These are phyloP conservation scores for Ligustrum vulgare DNA, from an alignment of 257 asterid species.

Conservation along the genomic window DNA sequence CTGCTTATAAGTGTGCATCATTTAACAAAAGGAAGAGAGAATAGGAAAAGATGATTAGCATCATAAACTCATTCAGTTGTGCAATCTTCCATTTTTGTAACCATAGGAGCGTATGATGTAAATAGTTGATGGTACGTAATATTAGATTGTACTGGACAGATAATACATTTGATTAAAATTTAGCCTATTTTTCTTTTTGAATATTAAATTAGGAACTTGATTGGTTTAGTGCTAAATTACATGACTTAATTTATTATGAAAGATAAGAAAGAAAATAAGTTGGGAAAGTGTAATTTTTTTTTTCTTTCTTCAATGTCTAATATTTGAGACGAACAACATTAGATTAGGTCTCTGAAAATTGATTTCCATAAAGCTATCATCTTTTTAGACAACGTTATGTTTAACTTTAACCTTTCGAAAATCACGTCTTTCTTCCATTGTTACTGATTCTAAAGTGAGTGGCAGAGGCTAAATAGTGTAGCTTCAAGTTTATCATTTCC, in stretches of 20 bases:
- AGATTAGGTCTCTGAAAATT: background rate
- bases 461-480: background rate
- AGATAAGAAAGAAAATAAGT: too few species aligned
- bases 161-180: too few species aligned
- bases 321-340: background rate
- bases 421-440: background rate
- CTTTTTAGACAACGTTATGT: background rate
- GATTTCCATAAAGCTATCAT: background rate
- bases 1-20: constrained; percentile 32
- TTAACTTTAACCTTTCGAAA: background rate
- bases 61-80: constrained; percentile 10
- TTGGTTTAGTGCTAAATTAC: too few species aligned
- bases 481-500: background rate
- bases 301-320: background rate
- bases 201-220: background rate
- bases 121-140: constrained; percentile 18
- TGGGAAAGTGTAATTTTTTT: too few species aligned
- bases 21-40: constrained; percentile 18
- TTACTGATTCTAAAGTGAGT: background rate
- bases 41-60: constrained; percentile 21
- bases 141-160: background rate
- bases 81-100: constrained; percentile 36
- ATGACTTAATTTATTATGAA: too few species aligned
- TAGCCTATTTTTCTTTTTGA: background rate
- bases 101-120: constrained; percentile 28